Evolutionary conservation across 2,329 filamentous ascomycete species (phyloP).

Genomic region (Polytolypa hystricis): DNA sequence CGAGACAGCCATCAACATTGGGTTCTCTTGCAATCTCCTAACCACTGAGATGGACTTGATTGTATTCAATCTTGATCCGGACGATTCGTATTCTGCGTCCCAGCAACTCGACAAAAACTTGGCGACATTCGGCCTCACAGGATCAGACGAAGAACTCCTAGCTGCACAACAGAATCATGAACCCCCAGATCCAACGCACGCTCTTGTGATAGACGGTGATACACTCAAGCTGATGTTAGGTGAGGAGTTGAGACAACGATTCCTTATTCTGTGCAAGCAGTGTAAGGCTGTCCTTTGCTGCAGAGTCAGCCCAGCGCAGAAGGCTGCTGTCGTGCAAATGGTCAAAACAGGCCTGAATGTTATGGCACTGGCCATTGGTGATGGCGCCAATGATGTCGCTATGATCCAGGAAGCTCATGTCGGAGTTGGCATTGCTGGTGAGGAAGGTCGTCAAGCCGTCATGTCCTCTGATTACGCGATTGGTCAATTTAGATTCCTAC

Average conservation of each 20-base stretch:
- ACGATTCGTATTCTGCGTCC: slow-evolving; percentile 53
- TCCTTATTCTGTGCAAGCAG: slow-evolving; percentile 88
- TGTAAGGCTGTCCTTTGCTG: slow-evolving; percentile 96
- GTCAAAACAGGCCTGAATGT: slow-evolving; percentile 92
- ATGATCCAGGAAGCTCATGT: slow-evolving; percentile 98
- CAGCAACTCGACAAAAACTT: slow-evolving; percentile 65
- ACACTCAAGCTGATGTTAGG: slow-evolving; percentile 79
- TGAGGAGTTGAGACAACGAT: slow-evolving; percentile 76
- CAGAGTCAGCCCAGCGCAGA: slow-evolving; percentile 91
- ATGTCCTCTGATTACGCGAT: slow-evolving; percentile 97
- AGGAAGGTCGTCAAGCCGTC: slow-evolving; percentile 81
- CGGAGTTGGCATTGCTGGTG: slow-evolving; percentile 89
- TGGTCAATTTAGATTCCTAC: slow-evolving; percentile 82
- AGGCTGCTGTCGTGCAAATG: slow-evolving; percentile 91
- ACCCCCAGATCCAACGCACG: slow-evolving; percentile 76
- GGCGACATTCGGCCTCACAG: slow-evolving; percentile 62
- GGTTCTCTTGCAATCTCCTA: slow-evolving; percentile 94
- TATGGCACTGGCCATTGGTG: slow-evolving; percentile 87
- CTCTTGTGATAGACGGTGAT: slow-evolving; percentile 89
- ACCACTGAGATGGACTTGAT: slow-evolving; percentile 98
- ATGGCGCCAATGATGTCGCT: slow-evolving; percentile 90
- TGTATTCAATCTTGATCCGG: slow-evolving; percentile 73
- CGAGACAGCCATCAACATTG: slow-evolving; percentile 98
- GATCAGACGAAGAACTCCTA: slow-evolving; percentile 73
- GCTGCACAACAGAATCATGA: slow-evolving; percentile 73